phyloP scores from a whole-genome alignment of 106 monocot species.

The Ottelia alismoides region DNA sequence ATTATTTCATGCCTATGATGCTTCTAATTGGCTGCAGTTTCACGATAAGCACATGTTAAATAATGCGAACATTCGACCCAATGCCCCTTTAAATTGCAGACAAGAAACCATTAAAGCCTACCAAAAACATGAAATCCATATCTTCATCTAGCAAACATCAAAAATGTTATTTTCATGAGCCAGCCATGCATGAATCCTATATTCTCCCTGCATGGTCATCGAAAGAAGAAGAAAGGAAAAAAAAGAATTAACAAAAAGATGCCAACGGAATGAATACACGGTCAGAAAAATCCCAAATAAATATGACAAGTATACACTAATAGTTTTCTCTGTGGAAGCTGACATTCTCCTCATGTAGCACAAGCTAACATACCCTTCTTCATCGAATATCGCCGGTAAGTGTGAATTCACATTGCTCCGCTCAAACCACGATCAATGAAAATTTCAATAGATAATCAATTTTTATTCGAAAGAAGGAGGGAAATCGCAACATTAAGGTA shows the following conservation, averaged over 20 bases:
- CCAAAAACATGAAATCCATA: conserved; percentile 5
- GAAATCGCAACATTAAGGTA: conserved; percentile 1
- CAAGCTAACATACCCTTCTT: conserved; percentile 83
- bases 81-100: too few species aligned
- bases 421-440: not conserved
- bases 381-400: conserved; percentile 77
- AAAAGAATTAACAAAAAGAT: not conserved
- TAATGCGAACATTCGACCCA: too few species aligned
- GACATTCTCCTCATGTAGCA: conserved; percentile 48
- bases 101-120: not conserved
- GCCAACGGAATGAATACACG: not conserved
- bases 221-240: not conserved
- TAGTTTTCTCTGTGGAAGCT: too few species aligned
- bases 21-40: too few species aligned
- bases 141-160: conserved; percentile 92
- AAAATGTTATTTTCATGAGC: conserved; percentile 92
- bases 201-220: conserved; percentile 56
- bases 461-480: not conserved
- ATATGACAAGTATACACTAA: too few species aligned
- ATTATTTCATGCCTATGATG: too few species aligned
- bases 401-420: conserved; percentile 28
- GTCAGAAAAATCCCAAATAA: not conserved
- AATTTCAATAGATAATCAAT: not conserved
- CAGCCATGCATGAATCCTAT: conserved; percentile 62
- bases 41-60: too few species aligned